Percentiles rank a stretch among this genome's conserved stretches.
phyloP scores from a whole-genome alignment of 2,329 filamentous ascomycete species.

The Alternaria dauci region DNA sequence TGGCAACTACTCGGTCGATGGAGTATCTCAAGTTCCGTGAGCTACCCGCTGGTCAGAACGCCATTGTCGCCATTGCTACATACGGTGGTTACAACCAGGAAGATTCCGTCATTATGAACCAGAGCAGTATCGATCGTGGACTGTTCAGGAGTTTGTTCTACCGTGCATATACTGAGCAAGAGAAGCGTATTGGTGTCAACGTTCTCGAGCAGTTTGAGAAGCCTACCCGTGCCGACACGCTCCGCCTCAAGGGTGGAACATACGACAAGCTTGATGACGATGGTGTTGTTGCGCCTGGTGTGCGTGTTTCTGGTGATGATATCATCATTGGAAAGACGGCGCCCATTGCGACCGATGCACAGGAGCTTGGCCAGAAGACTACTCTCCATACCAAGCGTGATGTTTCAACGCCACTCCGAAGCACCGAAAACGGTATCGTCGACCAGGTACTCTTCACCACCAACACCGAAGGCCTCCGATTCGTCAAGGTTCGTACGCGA shows the following conservation, averaged over 20 bases:
- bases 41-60: slow-evolving; percentile 94
- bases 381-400: slow-evolving; percentile 92
- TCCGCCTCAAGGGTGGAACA: slow-evolving; percentile 91
- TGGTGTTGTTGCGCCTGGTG: slow-evolving; percentile 90
- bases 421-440: slow-evolving; percentile 95
- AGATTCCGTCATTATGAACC: slow-evolving; percentile 99
- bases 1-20: slow-evolving; percentile 97
- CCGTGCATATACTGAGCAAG: slow-evolving; percentile 94
- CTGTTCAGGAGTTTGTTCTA: slow-evolving; percentile 98
- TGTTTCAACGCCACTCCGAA: slow-evolving; percentile 91
- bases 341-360: slow-evolving; percentile 88
- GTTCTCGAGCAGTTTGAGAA: slow-evolving; percentile 96
- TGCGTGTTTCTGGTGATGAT: slow-evolving; percentile 95
- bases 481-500: slow-evolving; percentile 96
- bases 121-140: slow-evolving; percentile 97
- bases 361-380: slow-evolving; percentile 91
- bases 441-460: slow-evolving; percentile 94
- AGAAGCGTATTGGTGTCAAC: slow-evolving; percentile 94
- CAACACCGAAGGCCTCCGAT: slow-evolving; percentile 90
- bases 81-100: slow-evolving; percentile 99
- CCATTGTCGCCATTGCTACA: slow-evolving; percentile 95
- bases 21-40: slow-evolving; percentile 99
- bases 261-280: slow-evolving; percentile 98
- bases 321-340: slow-evolving; percentile 99
- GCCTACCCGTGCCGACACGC: slow-evolving; percentile 84